A percentile compares a stretch with the other conserved stretches of the same genome.
Evolutionary conservation across 2,329 filamentous ascomycete species (phyloP).

Genomic region (Helminthosporium solani): DNA sequence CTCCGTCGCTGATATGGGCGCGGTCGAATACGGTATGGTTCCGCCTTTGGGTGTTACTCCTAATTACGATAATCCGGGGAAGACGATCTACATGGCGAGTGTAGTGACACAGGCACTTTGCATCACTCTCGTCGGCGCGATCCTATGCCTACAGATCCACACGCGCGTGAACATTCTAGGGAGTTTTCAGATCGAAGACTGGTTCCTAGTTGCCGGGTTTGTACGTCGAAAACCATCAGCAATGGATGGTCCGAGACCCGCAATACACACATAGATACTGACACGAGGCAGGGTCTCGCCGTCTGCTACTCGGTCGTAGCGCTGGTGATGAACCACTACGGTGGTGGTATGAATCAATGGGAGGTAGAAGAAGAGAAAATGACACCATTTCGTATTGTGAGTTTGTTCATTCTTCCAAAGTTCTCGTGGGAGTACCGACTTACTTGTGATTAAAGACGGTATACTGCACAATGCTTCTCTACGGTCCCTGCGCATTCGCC

Average conservation of each 20-base stretch:
- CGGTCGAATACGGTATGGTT: conserved; percentile 6
- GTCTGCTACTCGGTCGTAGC: conserved; percentile 36
- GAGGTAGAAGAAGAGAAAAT: conserved; percentile 23
- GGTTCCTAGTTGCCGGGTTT: conserved; percentile 23
- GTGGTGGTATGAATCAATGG: conserved; percentile 38
- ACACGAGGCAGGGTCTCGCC: conserved; percentile 18
- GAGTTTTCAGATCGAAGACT: conserved; percentile 36
- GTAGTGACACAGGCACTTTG: conserved; percentile 41
- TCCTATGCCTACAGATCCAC: conserved; percentile 35
- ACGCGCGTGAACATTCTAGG: conserved; percentile 36
- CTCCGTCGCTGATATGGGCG: background rate
- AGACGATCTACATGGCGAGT: conserved; percentile 29
- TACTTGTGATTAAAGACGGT: no score
- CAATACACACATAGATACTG: background rate
- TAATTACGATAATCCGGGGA: conserved; percentile 19
- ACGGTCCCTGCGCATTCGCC: conserved; percentile 45
- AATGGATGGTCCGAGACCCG: background rate
- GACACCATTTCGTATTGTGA: conserved; percentile 30
- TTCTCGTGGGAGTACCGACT: no score
- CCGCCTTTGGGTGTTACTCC: conserved; percentile 16
- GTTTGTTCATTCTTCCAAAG: no score
- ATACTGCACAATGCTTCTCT: conserved; percentile 43
- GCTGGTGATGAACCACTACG: conserved; percentile 32
- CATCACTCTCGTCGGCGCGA: conserved; percentile 35
- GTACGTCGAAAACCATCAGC: conserved; percentile 1